Percentiles rank a stretch among this genome's conserved stretches.
Evolutionary conservation across 1,284 basidiomycete genomes (phyloP).

Genomic region (Pyrrhoderma noxium): DNA sequence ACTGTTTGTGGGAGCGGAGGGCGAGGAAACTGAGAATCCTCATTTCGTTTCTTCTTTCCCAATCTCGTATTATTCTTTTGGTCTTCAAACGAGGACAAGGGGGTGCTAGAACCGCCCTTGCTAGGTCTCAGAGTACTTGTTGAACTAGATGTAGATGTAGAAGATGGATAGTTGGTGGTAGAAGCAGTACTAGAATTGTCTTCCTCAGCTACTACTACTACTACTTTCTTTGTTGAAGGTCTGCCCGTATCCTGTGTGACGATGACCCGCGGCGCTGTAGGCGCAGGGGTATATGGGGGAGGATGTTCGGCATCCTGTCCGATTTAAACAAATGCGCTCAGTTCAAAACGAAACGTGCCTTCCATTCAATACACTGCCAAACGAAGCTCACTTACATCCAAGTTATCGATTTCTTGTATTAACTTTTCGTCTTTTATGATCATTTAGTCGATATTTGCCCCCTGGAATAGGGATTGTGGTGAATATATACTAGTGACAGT

Average conservation of each 20-base stretch:
- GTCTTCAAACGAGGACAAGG: neutral
- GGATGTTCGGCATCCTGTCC: neutral
- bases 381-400: no score
- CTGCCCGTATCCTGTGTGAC: neutral
- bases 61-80: neutral
- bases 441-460: neutral
- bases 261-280: neutral
- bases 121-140: no score
- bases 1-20: conserved; percentile 1
- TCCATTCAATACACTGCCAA: no score
- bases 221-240: no score
- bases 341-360: neutral
- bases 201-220: no score
- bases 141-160: neutral
- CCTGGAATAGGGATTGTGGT: no score
- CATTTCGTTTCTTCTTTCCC: no score
- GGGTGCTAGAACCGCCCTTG: neutral
- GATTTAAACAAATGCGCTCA: neutral
- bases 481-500: no score
- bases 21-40: neutral
- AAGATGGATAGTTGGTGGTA: no score
- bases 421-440: conserved; percentile 15
- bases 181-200: no score
- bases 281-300: conserved; percentile 8
- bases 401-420: neutral